These are phyloP conservation scores for Kwoniella pini DNA, from an alignment of 768 basidiomycete species.

Conservation along the genomic window DNA sequence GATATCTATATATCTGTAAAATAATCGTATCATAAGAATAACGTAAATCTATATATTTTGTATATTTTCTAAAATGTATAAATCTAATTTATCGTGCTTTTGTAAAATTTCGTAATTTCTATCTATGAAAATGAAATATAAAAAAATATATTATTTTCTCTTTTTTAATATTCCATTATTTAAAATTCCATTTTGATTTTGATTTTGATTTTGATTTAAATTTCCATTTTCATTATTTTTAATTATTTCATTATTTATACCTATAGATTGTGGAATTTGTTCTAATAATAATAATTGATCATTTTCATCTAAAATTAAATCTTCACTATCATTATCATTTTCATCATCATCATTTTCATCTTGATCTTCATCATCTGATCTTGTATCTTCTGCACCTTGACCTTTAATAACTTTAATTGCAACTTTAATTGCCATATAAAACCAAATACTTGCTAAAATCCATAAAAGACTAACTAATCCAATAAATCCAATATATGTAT, in stretches of 20 bases:
- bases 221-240: conserved; percentile 2
- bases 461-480: conserved; percentile 52
- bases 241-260: background rate
- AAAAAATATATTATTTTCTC: background rate
- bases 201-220: background rate
- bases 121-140: too few species aligned
- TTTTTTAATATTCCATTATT: background rate
- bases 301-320: background rate
- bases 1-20: background rate
- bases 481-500: conserved; percentile 60
- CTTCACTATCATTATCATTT: background rate
- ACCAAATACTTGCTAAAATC: conserved; percentile 71
- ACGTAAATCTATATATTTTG: too few species aligned
- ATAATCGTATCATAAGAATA: too few species aligned
- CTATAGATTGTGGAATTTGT: conserved; percentile 9
- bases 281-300: conserved; percentile 6
- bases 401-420: conserved; percentile 78
- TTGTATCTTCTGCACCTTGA: conserved; percentile 73
- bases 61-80: too few species aligned
- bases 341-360: conserved; percentile 13
- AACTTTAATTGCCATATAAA: conserved; percentile 76
- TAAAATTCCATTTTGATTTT: background rate
- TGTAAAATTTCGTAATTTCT: too few species aligned
- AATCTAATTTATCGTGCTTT: too few species aligned
- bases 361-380: conserved; percentile 65